A percentile compares a stretch with the other conserved stretches of the same genome.
phyloP scores from a whole-genome alignment of 1,139 yeast species.

The Kodamaea fungicola region DNA sequence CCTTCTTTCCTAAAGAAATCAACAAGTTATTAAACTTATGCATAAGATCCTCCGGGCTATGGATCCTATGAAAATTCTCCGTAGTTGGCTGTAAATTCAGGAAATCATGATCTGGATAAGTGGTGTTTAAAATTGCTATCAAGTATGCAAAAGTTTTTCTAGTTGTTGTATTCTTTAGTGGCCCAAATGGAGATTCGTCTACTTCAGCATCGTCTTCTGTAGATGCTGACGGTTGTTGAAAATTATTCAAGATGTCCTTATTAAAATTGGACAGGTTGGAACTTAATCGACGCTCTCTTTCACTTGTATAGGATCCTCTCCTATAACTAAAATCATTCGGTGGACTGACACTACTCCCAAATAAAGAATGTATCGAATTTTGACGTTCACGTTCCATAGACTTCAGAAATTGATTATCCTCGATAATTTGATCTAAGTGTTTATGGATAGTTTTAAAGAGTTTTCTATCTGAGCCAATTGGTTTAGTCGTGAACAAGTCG shows the following conservation, averaged over 20 bases:
- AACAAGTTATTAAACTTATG: slow-evolving; percentile 76
- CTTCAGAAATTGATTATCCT: slow-evolving; percentile 49
- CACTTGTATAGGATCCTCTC: slow-evolving; percentile 23
- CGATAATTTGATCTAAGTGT: slow-evolving; percentile 65
- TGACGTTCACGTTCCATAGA: slow-evolving; percentile 41
- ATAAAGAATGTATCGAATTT: slow-evolving; percentile 32
- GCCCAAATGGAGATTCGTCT: slow-evolving; percentile 87
- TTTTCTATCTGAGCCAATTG: slow-evolving; percentile 86
- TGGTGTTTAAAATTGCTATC: slow-evolving; percentile 84
- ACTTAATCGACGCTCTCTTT: slow-evolving; percentile 25
- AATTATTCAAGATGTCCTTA: slow-evolving; percentile 8
- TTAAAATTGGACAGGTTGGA: slow-evolving; percentile 14
- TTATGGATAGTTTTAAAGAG: slow-evolving; percentile 84
- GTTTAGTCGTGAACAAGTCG: slow-evolving; percentile 91
- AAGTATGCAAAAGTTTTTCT: slow-evolving; percentile 87
- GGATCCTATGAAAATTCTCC: slow-evolving; percentile 50
- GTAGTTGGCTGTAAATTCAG: slow-evolving; percentile 83
- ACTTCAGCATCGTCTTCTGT: slow-evolving; percentile 8
- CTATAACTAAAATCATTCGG: slow-evolving; percentile 12
- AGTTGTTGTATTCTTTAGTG: slow-evolving; percentile 77
- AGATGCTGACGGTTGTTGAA: slow-evolving; percentile 2
- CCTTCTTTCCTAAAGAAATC: slow-evolving; percentile 69
- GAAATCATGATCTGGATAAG: slow-evolving; percentile 95
- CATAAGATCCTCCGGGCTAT: slow-evolving; percentile 54
- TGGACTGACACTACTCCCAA: slow-evolving; percentile 39